Conservation (phyloP, 768 basidiomycete genomes). For the Calocera cornea region DNA sequence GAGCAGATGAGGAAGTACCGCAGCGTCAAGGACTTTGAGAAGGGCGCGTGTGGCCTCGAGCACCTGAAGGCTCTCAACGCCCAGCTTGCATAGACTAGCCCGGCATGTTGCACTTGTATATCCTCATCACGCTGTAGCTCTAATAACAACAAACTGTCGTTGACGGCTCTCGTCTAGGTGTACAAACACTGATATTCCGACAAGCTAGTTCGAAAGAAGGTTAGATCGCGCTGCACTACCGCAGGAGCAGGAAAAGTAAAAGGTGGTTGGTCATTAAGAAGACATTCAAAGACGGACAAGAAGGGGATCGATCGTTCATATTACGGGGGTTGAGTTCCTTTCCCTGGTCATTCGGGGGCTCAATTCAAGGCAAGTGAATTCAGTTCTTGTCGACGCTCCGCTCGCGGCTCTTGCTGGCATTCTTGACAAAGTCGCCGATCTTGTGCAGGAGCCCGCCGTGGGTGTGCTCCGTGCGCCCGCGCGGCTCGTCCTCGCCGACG, state of each 20-base stretch:
- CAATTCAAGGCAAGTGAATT: too few species aligned
- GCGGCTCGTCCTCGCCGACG: slow-evolving; percentile 11
- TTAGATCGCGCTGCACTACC: background rate
- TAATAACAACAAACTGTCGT: background rate
- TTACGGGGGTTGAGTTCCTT: too few species aligned
- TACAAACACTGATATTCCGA: slow-evolving; percentile 4
- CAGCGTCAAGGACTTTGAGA: slow-evolving; percentile 46
- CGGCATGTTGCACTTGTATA: background rate
- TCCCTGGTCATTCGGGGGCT: too few species aligned
- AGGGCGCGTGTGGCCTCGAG: slow-evolving; percentile 51
- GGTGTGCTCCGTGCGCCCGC: background rate
- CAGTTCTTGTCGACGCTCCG: background rate
- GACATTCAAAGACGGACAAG: background rate
- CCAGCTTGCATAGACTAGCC: background rate
- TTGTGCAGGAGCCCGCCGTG: background rate
- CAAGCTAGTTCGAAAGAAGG: background rate
- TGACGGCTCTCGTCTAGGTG: background rate
- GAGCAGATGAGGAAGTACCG: slow-evolving; percentile 45
- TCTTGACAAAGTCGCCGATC: slow-evolving; percentile 4
- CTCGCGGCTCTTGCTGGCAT: background rate
- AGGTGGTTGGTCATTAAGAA: too few species aligned
- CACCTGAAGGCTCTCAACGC: slow-evolving; percentile 42
- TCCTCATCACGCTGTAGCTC: background rate
- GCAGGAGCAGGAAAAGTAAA: background rate
- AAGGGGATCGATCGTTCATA: background rate